These are phyloP conservation scores for Gynostemma pentaphyllum DNA, from an alignment of 306 rosid species.

Conservation along the genomic window DNA sequence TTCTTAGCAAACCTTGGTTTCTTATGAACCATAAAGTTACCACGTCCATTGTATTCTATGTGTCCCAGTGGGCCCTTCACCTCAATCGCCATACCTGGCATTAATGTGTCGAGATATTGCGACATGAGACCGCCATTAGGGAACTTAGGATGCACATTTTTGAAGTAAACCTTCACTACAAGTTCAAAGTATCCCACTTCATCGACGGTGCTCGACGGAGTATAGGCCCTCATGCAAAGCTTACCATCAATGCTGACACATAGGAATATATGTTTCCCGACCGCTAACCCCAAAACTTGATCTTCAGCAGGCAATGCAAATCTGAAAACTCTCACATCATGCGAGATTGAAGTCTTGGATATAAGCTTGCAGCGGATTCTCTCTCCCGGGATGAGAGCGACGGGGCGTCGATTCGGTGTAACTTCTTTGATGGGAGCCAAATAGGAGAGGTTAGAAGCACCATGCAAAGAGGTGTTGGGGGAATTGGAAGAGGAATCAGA, in stretches of 20 bases:
- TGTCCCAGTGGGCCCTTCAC: constrained; percentile 86
- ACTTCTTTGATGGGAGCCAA: constrained; percentile 41
- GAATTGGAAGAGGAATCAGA: constrained; percentile 40
- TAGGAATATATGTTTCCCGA: constrained; percentile 74
- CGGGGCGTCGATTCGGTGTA: constrained; percentile 1
- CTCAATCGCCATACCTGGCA: constrained; percentile 33
- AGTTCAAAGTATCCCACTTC: constrained; percentile 60
- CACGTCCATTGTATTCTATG: constrained; percentile 58
- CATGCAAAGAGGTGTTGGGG: constrained; percentile 49
- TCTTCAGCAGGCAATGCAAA: constrained; percentile 52
- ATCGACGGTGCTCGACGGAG: constrained; percentile 49
- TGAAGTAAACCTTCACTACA: constrained; percentile 61
- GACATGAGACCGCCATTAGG: constrained; percentile 74
- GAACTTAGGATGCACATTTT: constrained; percentile 53
- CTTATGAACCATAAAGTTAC: constrained; percentile 44
- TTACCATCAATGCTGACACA: constrained; percentile 43
- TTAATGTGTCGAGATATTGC: constrained; percentile 44
- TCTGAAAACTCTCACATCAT: constrained; percentile 51
- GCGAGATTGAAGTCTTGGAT: constrained; percentile 37
- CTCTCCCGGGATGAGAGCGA: constrained; percentile 46
- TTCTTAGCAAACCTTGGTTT: constrained; percentile 38
- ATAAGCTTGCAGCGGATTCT: constrained; percentile 59
- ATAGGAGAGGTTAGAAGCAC: constrained; percentile 16
- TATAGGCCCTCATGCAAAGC: constrained; percentile 86
- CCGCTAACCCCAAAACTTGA: constrained; percentile 49